Evolutionary conservation across 202 grass and related monocot species (phyloP).

Genomic region (Saccharum hybrid): DNA sequence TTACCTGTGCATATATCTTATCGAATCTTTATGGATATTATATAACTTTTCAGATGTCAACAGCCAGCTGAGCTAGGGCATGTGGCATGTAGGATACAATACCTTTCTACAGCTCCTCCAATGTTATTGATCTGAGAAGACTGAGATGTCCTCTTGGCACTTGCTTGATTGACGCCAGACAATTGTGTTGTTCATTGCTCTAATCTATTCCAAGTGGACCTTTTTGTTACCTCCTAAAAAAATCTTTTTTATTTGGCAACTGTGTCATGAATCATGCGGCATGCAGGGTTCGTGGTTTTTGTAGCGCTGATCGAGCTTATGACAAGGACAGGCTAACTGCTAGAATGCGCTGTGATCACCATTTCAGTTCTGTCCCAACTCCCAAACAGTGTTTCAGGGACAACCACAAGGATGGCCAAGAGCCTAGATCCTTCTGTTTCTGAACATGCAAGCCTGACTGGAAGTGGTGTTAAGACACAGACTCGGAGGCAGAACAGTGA

Average conservation of each 20-base stretch:
- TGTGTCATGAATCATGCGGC: constrained; percentile 25
- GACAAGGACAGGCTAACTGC: constrained; percentile 40
- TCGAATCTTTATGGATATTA: constrained; percentile 28
- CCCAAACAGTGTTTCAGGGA: not conserved
- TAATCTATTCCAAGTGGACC: not conserved
- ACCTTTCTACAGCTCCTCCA: not conserved
- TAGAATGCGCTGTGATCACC: not conserved
- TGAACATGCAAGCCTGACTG: no score
- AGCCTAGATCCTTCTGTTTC: not conserved
- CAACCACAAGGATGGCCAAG: not conserved
- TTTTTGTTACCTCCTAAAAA: not conserved
- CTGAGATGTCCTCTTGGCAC: not conserved
- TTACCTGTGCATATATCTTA: constrained; percentile 37
- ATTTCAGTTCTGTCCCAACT: not conserved
- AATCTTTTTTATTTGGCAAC: constrained; percentile 12
- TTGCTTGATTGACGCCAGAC: constrained; percentile 32
- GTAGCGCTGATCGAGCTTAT: constrained; percentile 1
- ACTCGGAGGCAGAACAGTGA: not conserved
- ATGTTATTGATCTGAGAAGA: constrained; percentile 32
- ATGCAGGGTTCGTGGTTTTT: not conserved
- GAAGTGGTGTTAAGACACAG: no score
- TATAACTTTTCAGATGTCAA: constrained; percentile 16
- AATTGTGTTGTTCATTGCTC: constrained; percentile 33
- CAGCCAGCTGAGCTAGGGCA: constrained; percentile 17
- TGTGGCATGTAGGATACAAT: constrained; percentile 43